Percentiles rank a stretch among this genome's conserved stretches.
These are phyloP conservation scores for Zymoseptoria passerinii DNA, from an alignment of 2,329 filamentous ascomycete genomes.

Conservation along the genomic window DNA sequence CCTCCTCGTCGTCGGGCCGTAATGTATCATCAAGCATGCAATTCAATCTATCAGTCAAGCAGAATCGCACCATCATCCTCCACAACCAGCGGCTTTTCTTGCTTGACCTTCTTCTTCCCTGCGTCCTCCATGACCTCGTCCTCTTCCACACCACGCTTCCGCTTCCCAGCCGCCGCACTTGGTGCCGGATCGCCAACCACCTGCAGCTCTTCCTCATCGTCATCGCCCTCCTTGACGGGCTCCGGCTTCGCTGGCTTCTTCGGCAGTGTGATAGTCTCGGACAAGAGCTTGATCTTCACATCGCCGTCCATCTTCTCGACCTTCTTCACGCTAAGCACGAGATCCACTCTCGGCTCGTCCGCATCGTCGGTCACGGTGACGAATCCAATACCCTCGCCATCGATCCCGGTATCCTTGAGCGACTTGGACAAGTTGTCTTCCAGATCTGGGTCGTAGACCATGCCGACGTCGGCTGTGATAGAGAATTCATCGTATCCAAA, in stretches of 20 bases:
- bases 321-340: constrained; percentile 49
- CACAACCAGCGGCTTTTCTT: constrained; percentile 16
- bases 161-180: constrained; percentile 7
- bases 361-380: constrained; percentile 78
- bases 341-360: constrained; percentile 70
- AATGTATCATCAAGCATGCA: neutral
- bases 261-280: constrained; percentile 13
- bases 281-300: constrained; percentile 11
- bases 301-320: constrained; percentile 4
- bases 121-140: constrained; percentile 16
- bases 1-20: neutral
- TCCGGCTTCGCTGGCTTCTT: constrained; percentile 16
- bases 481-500: constrained; percentile 73
- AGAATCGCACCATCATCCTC: constrained; percentile 26
- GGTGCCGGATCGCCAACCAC: neutral
- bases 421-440: constrained; percentile 78
- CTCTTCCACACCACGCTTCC: constrained; percentile 25
- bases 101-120: constrained; percentile 19
- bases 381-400: constrained; percentile 54
- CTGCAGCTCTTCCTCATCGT: constrained; percentile 7
- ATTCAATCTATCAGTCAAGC: constrained; percentile 18
- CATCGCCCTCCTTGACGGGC: constrained; percentile 12
- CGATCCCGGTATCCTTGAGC: constrained; percentile 67
- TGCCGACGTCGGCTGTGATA: constrained; percentile 57
- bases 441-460: constrained; percentile 86